Evolutionary conservation across 225 moss, liverwort and hornwort species (phyloP), one percentile per base, ranked within the genome.

Genomic region (Pseudoscleropodium purum): DNA sequence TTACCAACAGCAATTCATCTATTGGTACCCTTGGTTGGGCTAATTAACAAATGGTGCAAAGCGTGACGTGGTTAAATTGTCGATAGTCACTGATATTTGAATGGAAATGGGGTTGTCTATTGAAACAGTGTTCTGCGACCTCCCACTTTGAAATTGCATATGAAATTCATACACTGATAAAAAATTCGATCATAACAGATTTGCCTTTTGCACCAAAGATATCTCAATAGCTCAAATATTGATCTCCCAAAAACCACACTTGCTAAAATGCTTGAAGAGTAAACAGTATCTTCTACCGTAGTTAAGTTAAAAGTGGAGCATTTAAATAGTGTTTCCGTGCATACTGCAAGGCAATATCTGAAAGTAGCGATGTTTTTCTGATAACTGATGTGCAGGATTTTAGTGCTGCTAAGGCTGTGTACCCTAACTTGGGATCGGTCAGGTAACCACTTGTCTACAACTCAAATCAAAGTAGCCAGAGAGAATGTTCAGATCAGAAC

Each of bases 401-500:
- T 84, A 91, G 83, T 75, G 93, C 82, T 85, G 97, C 99, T 9
- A 95, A 91, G 88, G 99, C 99, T 87, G 94, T 92, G 66, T 99
- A 95, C 64, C 91, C 95, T 66, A 85, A 96, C 90, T 88, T 99
- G 90, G 96, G 92, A 93, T 92, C 91, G 84, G 89, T 97, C 81
- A 93, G 93, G 97, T 96, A 92, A 84, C 39, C 51, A 82, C 31
- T 84, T 29, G 12, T 70, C 73, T 66, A 54, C 41, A 72, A 68
- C 29, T 74, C 67, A 43, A 67, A 72, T 60, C 57, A 23, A 34
- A 69, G 6, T 79, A 47, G 59, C 61, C 18, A 51, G 27, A 36
- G 56, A 15, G 79, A 59, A 57, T n/a, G n/a, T 79, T 39, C 57
- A 79, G 15, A 16, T 41, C 49, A 72, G 30, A 81, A 64, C 47